Conservation (phyloP, 2,329 filamentous ascomycete species). For the Elsinoe fawcettii region DNA sequence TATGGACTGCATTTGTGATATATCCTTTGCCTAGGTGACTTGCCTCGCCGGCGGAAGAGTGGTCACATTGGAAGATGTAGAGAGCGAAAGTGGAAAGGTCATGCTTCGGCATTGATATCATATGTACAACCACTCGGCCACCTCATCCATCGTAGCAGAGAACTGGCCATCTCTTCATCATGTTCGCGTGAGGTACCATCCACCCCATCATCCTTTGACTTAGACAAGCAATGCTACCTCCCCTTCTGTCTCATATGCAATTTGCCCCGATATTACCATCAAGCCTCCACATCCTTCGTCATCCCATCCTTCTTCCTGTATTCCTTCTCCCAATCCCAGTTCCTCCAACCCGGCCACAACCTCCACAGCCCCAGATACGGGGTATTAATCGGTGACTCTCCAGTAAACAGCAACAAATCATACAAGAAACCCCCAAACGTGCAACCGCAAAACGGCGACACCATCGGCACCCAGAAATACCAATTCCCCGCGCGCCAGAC, state of each 20-base stretch:
- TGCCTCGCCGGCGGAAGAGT: no score
- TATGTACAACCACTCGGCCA: background rate
- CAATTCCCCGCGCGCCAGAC: slow-evolving; percentile 57
- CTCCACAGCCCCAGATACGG: slow-evolving; percentile 37
- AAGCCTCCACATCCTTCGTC: slow-evolving; percentile 13
- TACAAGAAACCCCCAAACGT: slow-evolving; percentile 59
- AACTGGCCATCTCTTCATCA: background rate
- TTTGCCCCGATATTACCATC: background rate
- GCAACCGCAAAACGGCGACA: slow-evolving; percentile 56
- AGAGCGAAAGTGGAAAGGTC: background rate
- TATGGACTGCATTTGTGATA: no score
- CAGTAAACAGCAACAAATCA: slow-evolving; percentile 59
- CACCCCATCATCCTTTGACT: no score
- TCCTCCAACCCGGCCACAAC: slow-evolving; percentile 7
- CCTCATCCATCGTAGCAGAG: background rate
- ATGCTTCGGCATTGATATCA: background rate
- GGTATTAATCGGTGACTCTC: slow-evolving; percentile 53
- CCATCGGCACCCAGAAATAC: slow-evolving; percentile 51
- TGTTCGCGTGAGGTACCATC: background rate
- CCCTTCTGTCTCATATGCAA: no score
- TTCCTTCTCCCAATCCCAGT: slow-evolving; percentile 14
- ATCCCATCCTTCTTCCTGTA: background rate
- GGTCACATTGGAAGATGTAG: background rate
- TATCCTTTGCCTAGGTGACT: no score
- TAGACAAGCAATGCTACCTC: no score